Base-by-base conservation (phyloP, 2,329 filamentous ascomycete species). In the Fusarium sp. region DNA sequence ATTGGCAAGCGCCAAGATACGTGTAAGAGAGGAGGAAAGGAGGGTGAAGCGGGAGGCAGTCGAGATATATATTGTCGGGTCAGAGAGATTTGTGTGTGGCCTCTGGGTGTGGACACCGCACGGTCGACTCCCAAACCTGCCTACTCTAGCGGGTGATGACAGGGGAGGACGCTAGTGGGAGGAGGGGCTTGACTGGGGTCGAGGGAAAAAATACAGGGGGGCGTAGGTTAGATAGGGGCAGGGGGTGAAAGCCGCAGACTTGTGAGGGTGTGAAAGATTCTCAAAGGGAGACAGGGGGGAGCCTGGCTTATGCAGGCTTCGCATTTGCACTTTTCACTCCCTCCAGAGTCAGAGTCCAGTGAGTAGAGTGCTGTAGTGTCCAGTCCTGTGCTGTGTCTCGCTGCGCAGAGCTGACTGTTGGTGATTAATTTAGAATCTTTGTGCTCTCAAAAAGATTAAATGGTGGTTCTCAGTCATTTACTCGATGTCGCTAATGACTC, bases 1-100 rank as follows among this genome's bases (percentile, higher is more conserved):
- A 75, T 80, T 81, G 79, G 79, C 79, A 79, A 69, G 66, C 69
- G 79, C 79, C 79, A 80, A 80, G 76, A 74, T 75, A 72, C 69
- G 75, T 74, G 58, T 71, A 72, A 66, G 57, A 71, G 74, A 74
- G 70, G 70, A 73, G 65, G 55, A 71, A 74, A 70, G 68, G 63
- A 69, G 65, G 67, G 63, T 57, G 55, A 65, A 66, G 74, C 68
- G 77, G 69, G 77, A 67, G 75, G 74, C 73, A 62, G 72, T 71
- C 67, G 68, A 69, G 70, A 72, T 77, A 78, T 80, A 78, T 78
- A 78, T 76, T 76, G 66, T 50, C 42, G 50, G 47, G 66, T 50
- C 42, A 48, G 47, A 57, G 55, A 65, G 56, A 72, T 68, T 71
- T 73, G 66, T 74, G 71, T 70, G 74, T 62, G 68, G 37, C 53